Evolutionary conservation across 768 basidiomycete species (phyloP), one percentile per base, ranked within the genome.

Genomic region (Collybiopsis confluens): DNA sequence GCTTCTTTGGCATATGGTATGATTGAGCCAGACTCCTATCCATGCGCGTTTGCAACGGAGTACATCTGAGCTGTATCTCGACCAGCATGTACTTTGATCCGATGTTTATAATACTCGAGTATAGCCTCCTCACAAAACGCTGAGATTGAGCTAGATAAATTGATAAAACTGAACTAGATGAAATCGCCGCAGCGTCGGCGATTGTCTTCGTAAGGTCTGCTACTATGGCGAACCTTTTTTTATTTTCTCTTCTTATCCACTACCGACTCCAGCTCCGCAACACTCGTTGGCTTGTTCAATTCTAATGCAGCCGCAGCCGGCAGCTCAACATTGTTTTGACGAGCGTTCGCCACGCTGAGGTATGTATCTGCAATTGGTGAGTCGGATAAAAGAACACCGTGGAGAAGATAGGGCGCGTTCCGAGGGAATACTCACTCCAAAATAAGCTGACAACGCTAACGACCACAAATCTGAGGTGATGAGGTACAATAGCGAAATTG

Each of bases 401-500:
- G 5, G 21, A 7, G 40, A 42, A 42, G 40, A 42, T n/a, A 45
- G 11, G 10, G 21, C n/a, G 2, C 13, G 21, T 16, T 27, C 16
- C n/a, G 4, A 7, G 16, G 43, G 9, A 41, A 41, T 11, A 78
- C 86, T 43, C 64, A 91, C 89, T 91, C 89, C 88, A 90, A 71
- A 88, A 87, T 56, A 91, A 75, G 61, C 85, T 86, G 48, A 92
- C 88, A 10, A 87, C 78, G 61, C 89, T 79, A 21, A 93, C 81
- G 18, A 86, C 73, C 18, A 86, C 76, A 50, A 92, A 85, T 35
- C 90, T 82, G 33, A 91, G 68, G 59, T 92, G 90, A 3, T 79
- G 83, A 1, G 91, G 91, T 1, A 91, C 79, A 28, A 92, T 20
- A 8, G 81, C 71, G 61, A 92, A 93, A 68, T 93, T 93, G 72